Percentiles rank a stretch among this genome's conserved stretches.
phyloP scores from a whole-genome alignment of 139 green algal species.

The Chlorella vulgaris region DNA sequence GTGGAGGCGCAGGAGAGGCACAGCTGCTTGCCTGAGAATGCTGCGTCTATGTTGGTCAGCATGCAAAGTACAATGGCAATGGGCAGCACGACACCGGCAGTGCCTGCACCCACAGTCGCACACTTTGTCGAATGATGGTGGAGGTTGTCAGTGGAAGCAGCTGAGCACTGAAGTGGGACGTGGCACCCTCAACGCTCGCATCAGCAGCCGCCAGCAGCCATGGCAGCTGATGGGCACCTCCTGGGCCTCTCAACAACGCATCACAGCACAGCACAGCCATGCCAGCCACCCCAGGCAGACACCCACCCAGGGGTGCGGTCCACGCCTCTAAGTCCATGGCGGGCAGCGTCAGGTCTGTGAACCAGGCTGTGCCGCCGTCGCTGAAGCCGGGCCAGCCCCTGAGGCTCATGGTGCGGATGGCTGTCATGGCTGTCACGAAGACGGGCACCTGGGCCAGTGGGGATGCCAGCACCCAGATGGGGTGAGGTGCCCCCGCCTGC shows the following conservation, averaged over 20 bases:
- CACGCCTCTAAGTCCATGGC: slow-evolving; percentile 50
- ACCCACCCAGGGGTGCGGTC: slow-evolving; percentile 43
- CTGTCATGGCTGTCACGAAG: slow-evolving; percentile 63
- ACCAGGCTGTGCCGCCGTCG: slow-evolving; percentile 73
- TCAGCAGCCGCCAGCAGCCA: no score
- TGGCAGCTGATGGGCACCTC: no score
- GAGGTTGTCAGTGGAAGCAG: no score
- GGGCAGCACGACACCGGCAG: slow-evolving; percentile 60
- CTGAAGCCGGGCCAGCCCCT: slow-evolving; percentile 65
- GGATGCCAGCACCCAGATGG: slow-evolving; percentile 73
- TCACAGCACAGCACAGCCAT: no score
- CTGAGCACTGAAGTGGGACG: no score
- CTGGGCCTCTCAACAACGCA: not conserved
- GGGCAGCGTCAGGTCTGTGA: slow-evolving; percentile 72
- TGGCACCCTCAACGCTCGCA: no score
- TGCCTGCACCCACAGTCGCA: slow-evolving; percentile 41
- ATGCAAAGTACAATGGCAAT: slow-evolving; percentile 55
- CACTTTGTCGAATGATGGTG: no score
- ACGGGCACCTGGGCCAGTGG: slow-evolving; percentile 68
- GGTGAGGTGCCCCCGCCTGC: slow-evolving; percentile 58
- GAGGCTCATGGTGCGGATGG: slow-evolving; percentile 67
- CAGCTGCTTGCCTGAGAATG: slow-evolving; percentile 38
- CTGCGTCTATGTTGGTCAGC: slow-evolving; percentile 67
- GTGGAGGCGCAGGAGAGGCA: not conserved
- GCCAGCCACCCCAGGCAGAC: no score